Base-by-base conservation (phyloP, 768 basidiomycete species). In the Trametes gibbosa region DNA sequence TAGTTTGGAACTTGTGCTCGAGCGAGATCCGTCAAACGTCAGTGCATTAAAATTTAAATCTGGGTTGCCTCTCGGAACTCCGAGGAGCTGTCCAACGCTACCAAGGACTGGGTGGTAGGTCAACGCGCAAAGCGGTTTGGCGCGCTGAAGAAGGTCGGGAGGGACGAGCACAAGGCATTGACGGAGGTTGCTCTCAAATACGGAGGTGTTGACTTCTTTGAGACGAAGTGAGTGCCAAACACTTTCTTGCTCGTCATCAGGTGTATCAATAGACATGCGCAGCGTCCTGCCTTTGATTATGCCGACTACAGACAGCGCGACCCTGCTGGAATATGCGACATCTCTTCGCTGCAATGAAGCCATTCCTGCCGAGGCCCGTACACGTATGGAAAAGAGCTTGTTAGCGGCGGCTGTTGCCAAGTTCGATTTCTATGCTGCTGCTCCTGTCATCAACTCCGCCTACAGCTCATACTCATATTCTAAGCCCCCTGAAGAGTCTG, bases 231-330 rank as follows among this genome's bases (percentile, higher is more conserved):
- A 39, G 52, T 32, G 10, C 29, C 29, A 32, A 29, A 16, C 25
- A 3, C 37, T 40, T 24, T 52, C 8, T 21, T 21, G 10, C n/a
- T n/a, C 29, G 10, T 32, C 5, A 32, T 32, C 5, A 4, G 10
- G 10, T 32, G 10, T 32, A 32, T 5, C 10, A 10, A 32, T 10
- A 10, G 10, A 14, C 34, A 10, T 34, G 17, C 7, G 14, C 21
- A 59, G 58, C 14, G 19, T 59, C 19, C 43, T 53, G 3, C 58
- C 58, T 19, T 45, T 47, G 25, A 53, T 53, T 34, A 53, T 49
- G 37, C 2, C 23, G 1, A 25, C 29, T 8, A 37, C 51, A 12
- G 46, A 43, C 34, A 25, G 32, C 4, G 7, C 13, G 2, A 35
- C 45, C 23, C 27, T 59, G 35, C 10, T 53, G 1, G 27, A 47